phyloP scores from a whole-genome alignment of 352 stramenopile species.

The Thalassiosira livingstoniorum region DNA sequence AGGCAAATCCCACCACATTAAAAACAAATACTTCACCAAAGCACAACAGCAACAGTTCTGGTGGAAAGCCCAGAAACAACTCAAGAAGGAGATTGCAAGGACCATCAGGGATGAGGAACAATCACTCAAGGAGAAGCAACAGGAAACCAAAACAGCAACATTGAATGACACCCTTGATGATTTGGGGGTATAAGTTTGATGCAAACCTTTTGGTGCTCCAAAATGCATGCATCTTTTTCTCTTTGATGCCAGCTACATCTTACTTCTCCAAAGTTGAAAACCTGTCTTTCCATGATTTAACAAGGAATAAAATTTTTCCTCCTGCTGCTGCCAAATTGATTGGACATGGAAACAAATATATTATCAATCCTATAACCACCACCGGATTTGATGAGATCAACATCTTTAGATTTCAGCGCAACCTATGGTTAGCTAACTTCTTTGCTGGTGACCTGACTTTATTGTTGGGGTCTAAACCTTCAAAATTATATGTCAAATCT shows the following conservation, averaged over 20 bases:
- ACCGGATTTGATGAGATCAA: slow-evolving; percentile 9
- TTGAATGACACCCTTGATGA: no score
- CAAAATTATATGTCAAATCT: slow-evolving; percentile 23
- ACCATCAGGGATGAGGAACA: no score
- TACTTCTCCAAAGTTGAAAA: slow-evolving; percentile 8
- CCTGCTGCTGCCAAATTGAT: neutral
- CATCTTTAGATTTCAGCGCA: slow-evolving; percentile 1
- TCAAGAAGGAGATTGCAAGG: no score
- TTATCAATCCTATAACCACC: neutral
- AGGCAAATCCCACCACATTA: no score
- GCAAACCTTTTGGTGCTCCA: slow-evolving; percentile 2
- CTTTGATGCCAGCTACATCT: neutral
- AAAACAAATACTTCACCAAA: no score
- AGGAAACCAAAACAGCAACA: no score
- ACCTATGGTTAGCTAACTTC: slow-evolving; percentile 1
- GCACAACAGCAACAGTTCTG: no score
- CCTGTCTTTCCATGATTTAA: slow-evolving; percentile 28
- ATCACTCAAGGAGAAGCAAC: no score
- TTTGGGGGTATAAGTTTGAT: neutral
- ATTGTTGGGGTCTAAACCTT: neutral
- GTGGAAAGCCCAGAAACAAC: no score
- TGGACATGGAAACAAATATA: slow-evolving; percentile 18
- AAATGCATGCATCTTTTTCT: slow-evolving; percentile 9
- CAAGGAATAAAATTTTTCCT: slow-evolving; percentile 1
- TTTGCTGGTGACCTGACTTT: slow-evolving; percentile 6